Conservation (phyloP, 306 rosid genomes). For the Ormosia semicastrata region DNA sequence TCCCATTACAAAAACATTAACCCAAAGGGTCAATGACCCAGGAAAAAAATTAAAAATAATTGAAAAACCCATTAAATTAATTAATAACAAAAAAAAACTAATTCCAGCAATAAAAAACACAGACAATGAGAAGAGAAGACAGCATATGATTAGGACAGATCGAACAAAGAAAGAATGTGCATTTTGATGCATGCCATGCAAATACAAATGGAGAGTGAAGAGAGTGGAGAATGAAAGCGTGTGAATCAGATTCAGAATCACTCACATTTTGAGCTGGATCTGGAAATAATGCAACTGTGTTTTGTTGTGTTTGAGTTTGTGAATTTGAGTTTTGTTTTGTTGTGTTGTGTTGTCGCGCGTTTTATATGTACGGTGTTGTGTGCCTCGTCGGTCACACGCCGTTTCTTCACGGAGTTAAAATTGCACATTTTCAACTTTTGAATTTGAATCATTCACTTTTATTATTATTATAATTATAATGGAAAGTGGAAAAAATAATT, state of each 20-base stretch:
- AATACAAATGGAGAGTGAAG: background rate
- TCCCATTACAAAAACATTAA: conserved; percentile 2
- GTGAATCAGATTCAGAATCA: background rate
- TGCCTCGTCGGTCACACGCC: conserved; percentile 66
- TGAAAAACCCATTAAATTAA: background rate
- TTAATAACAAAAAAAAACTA: background rate
- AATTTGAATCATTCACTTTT: conserved; percentile 10
- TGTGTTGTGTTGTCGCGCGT: conserved; percentile 26
- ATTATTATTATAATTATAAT: background rate
- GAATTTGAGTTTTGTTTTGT: conserved; percentile 9
- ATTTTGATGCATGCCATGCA: background rate
- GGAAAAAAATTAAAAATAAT: background rate
- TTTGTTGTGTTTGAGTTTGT: background rate
- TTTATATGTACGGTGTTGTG: conserved; percentile 27
- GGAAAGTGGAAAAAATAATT: too few relatives aligned
- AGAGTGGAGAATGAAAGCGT: background rate
- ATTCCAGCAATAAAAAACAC: background rate
- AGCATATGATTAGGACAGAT: background rate
- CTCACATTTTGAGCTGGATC: conserved; percentile 59
- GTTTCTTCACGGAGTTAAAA: conserved; percentile 52
- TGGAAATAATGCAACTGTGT: conserved; percentile 34
- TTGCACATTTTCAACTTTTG: conserved; percentile 2
- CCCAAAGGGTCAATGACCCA: background rate
- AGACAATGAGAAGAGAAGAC: background rate
- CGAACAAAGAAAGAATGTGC: background rate